Base-by-base conservation (phyloP, 768 basidiomycete genomes). In the Pleurotus tuoliensis region DNA sequence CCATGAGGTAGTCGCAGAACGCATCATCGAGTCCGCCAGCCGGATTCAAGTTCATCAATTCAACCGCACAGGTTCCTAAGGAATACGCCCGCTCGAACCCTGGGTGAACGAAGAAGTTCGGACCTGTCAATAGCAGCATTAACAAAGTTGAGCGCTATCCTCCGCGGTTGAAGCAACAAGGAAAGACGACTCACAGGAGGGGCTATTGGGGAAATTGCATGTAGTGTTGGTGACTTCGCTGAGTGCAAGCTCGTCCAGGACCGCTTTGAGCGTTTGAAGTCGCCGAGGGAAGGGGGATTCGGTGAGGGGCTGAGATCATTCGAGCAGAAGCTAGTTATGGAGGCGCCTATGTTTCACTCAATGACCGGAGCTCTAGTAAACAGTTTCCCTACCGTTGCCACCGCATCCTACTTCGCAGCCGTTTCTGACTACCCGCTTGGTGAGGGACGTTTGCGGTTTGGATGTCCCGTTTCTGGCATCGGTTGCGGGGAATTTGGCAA, bases 1-100 rank as follows among this genome's bases (percentile, higher is more conserved):
- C 58, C 3, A 59, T 48, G 22, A 59, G 54, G 47, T 47, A 59
- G 53, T 59, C 54, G 38, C 58, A 59, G 46, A 18, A 55, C 11
- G 54, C 55, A 16, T 48, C 5, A 1, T 18, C 37, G 1, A 34
- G 25, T 6, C 58, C 53, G 24, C 53, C 53, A 46, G 18, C 25
- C 9, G 45, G 22, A 39, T 59, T 55, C 15, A 56, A 37, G 37
- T 59, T 59, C 4, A 41, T 41, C 30, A 55, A 49, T 18, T 54
- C 58, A 7, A 47, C 45, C 4, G 56, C 45, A 20, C 58, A 59
- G 1, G 58, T 59, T 1, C 58, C 53, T 39, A 30, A 40, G 24
- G 45, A 56, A 24, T 59, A 59, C 5, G 30, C 30, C 5, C 46
- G 34, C 27, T 59, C 58, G n/a, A 47, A 56, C n/a, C 18, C 54